These are phyloP conservation scores for Neospora caninum DNA, from an alignment of 169 alveolate species.

Conservation along the genomic window DNA sequence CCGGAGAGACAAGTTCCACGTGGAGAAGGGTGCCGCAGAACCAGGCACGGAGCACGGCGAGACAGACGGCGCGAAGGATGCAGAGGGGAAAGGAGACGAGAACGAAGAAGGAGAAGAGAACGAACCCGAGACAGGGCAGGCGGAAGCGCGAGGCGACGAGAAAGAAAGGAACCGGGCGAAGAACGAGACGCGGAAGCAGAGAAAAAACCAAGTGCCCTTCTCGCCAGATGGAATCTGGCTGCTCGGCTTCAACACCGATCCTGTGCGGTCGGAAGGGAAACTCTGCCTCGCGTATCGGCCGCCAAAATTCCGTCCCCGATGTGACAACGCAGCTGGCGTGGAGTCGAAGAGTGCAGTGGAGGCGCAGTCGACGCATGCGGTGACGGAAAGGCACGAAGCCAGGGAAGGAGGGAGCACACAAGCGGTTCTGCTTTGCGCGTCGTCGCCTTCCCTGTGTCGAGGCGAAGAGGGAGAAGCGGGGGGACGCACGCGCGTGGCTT, in stretches of 20 bases:
- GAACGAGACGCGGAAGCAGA: not conserved
- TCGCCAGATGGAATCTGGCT: conserved; percentile 62
- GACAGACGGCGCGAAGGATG: not conserved
- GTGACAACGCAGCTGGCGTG: not conserved
- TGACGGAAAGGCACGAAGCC: not conserved
- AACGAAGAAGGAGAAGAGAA: not conserved
- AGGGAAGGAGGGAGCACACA: not conserved
- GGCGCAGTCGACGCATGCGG: not conserved
- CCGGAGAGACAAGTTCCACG: not conserved
- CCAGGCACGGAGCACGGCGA: not conserved
- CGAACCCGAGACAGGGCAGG: not conserved
- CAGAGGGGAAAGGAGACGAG: not conserved
- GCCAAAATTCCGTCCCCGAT: not conserved
- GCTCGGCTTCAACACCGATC: conserved; percentile 83
- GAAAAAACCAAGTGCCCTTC: not conserved
- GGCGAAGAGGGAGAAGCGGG: not conserved
- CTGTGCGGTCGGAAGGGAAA: conserved; percentile 79
- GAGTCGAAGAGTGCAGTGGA: not conserved
- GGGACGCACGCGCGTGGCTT: not conserved
- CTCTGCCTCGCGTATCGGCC: conserved; percentile 64
- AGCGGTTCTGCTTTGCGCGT: not conserved
- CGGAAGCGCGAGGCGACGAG: not conserved
- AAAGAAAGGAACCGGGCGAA: not conserved
- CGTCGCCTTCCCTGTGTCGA: too few relatives aligned
- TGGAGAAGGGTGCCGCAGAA: not conserved